Percentiles rank a stretch among this genome's conserved stretches.
Conservation (phyloP, 1,284 basidiomycete genomes). For the Coriolopsis trogii region DNA sequence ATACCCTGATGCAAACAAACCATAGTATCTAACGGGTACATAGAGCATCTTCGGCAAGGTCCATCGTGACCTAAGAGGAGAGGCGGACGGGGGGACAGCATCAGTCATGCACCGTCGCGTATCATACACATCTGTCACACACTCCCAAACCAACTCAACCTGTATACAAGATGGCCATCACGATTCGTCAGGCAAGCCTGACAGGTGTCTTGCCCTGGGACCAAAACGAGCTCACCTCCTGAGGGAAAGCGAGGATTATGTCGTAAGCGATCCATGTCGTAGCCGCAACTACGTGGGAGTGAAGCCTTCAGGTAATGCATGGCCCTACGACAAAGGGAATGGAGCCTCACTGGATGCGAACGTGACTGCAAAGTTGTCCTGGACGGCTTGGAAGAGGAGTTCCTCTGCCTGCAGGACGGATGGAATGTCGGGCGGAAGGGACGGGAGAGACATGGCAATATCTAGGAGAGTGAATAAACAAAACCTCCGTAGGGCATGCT, state of each 20-base stretch:
- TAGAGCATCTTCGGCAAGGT: constrained; percentile 7
- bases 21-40: constrained; percentile 8
- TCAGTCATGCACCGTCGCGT: too few relatives aligned
- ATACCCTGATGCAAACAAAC: constrained; percentile 5
- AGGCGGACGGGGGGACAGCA: too few relatives aligned
- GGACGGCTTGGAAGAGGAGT: constrained; percentile 1
- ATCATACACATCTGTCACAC: too few relatives aligned
- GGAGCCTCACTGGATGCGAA: constrained; percentile 1
- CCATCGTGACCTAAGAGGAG: neutral
- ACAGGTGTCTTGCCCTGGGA: too few relatives aligned
- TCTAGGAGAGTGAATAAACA: too few relatives aligned
- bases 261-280: constrained; percentile 11
- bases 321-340: neutral
- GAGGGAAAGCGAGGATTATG: constrained; percentile 5
- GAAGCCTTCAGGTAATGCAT: neutral
- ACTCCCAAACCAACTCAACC: constrained; percentile 11
- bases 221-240: neutral
- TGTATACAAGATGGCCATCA: too few relatives aligned
- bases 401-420: too few relatives aligned
- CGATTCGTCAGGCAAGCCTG: neutral
- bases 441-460: too few relatives aligned
- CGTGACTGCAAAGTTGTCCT: constrained; percentile 9
- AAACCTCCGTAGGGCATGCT: too few relatives aligned
- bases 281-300: constrained; percentile 7
- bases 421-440: too few relatives aligned